Evolutionary conservation across 1,284 basidiomycete genomes (phyloP), one percentile per base, ranked within the genome.

Genomic region (Takashimella tepidaria): DNA sequence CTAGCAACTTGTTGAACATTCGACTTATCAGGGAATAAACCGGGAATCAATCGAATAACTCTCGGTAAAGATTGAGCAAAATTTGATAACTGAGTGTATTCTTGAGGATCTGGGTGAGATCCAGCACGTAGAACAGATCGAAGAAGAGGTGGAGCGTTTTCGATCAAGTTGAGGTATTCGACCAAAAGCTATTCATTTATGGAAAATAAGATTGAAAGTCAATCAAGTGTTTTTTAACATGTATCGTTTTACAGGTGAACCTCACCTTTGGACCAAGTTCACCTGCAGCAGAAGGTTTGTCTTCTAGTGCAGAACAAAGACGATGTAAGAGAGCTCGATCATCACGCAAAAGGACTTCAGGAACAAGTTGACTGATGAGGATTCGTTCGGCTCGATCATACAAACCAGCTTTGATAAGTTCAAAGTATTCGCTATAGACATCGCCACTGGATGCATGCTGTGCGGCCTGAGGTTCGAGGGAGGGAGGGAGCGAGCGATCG

Each of bases 341-440:
- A 47, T 85, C 82, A 8, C 89, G 81, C 44, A 97, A 80, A 50
- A 97, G 79, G 0, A 88, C 89, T 64, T 98, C 95, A 1, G 92
- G 89, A 6, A 89, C 90, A n/a, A 98, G 82, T 59, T 92, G 84
- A 5, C 79, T 75, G 25, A 92, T 80, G 1, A 89, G 89, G 21
- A 96, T 78, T 41, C 84, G 82, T 69, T 97, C 92, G 0, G 95
- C 92, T 5, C 82, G 77, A 45, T 84, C 81, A 62, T 83, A 85
- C 41, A 84, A 72, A 19, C 83, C 82, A 1, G 91, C 90, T 22
- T 82, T 72, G 45, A 91, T 77, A 67, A 89, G 88, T 42, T 86
- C 77, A 54, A 88, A 81, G 72, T 89, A 97, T 40, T 92, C 89
- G 1, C 80, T 78, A 69, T 83, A 96, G 1, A 87, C 69, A 43